A percentile compares a stretch with the other conserved stretches of the same genome.
Evolutionary conservation across 2,329 filamentous ascomycete species (phyloP).

Genomic region (Didymella glomerata): DNA sequence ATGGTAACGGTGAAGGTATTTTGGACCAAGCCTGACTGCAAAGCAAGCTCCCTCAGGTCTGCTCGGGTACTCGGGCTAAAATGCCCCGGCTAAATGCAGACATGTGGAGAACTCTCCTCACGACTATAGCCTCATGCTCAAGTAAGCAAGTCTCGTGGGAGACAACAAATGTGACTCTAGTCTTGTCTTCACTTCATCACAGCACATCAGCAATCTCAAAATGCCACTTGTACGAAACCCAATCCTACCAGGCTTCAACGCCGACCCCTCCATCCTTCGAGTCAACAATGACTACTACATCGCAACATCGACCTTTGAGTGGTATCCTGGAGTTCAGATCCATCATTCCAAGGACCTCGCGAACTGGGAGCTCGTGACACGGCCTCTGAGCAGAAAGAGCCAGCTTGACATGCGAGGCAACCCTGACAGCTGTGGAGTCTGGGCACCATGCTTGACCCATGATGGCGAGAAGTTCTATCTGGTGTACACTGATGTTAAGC

Average conservation of each 20-base stretch:
- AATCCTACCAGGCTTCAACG: slow-evolving; percentile 68
- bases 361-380: slow-evolving; percentile 62
- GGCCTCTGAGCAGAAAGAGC: slow-evolving; percentile 60
- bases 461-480: slow-evolving; percentile 69
- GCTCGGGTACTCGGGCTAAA: slow-evolving; percentile 16
- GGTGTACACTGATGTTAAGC: slow-evolving; percentile 72
- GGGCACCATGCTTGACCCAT: slow-evolving; percentile 70
- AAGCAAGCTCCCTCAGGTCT: background rate
- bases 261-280: slow-evolving; percentile 66
- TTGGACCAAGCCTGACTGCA: background rate
- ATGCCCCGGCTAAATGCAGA: slow-evolving; percentile 18
- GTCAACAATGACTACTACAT: slow-evolving; percentile 64
- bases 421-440: slow-evolving; percentile 64
- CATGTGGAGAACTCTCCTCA: slow-evolving; percentile 17
- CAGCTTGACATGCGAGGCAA: slow-evolving; percentile 63
- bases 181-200: background rate
- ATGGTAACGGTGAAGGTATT: background rate
- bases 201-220: background rate
- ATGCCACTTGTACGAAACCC: slow-evolving; percentile 57
- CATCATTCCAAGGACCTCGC: slow-evolving; percentile 65
- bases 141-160: slow-evolving; percentile 4
- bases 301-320: slow-evolving; percentile 69
- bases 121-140: slow-evolving; percentile 22
- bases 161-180: slow-evolving; percentile 8
- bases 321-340: slow-evolving; percentile 68